Base-by-base conservation (phyloP, 2,329 filamentous ascomycete genomes). In the Hymenoscyphus infarciens region DNA sequence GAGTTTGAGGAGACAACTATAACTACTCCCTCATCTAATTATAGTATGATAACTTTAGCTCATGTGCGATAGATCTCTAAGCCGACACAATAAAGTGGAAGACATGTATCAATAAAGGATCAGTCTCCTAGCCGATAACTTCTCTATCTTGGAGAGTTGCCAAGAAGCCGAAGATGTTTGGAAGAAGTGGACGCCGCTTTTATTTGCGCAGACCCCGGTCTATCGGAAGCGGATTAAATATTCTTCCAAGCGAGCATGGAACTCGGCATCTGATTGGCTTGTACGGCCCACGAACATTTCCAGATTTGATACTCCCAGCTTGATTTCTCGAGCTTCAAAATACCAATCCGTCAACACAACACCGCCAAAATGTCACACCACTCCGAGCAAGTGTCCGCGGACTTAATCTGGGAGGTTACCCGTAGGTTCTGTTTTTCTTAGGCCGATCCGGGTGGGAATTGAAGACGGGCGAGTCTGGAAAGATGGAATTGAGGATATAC, bases 331-430 rank as follows among this genome's bases (percentile, higher is more conserved):
- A 65, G 62, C 52, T 59, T 59, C 49, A 52, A 54, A 63, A 59
- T 42, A 22, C 35, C 61, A 31, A 64, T 54, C 56, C 54, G 61
- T 55, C 62, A 65, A 61, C 55, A 62, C 54, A 63, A 65, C 62
- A 64, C 60, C 62, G 61, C 62, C 60, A 72, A 68, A 56, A 74
- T 74, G 73, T 69, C 73, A 75, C 86, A 82, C 74, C 82, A 80
- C 78, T 82, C 85, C 73, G 79, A 87, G 74, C 91, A 92, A 83
- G 84, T 96, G 77, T 96, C 92, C 79, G 81, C 88, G 77, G 93
- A 97, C 82, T 85, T 97, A 75, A 82, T 97, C 84, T 98, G 94
- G 94, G 89, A 94, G 86, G 82, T 96, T 80, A 88, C 89, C 85
- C 91, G 93, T 97, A 88, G 80, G 92, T 92, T 10, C 15, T 27